These are phyloP conservation scores for Annona squamosa DNA, from an alignment of 164 flowering plant genomes.

Conservation along the genomic window DNA sequence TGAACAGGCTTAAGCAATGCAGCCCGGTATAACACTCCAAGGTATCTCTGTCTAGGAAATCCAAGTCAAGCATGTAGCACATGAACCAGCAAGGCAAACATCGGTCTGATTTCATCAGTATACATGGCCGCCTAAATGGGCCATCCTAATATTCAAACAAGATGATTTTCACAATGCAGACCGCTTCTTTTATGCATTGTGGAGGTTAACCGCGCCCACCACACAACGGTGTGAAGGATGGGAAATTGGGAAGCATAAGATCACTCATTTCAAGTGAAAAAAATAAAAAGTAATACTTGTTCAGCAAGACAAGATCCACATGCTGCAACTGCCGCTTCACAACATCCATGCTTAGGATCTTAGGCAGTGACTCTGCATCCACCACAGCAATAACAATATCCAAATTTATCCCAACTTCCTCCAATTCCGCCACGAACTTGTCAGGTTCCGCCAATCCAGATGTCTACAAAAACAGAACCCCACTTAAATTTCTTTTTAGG, in stretches of 20 bases:
- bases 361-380: conserved; percentile 13
- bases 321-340: conserved; percentile 14
- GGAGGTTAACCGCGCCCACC: background rate
- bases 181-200: background rate
- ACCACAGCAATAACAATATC: conserved; percentile 8
- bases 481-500: background rate
- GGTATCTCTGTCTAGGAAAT: background rate
- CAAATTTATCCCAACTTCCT: conserved; percentile 12
- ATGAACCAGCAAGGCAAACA: background rate
- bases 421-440: conserved; percentile 9
- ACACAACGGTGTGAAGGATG: background rate
- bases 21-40: background rate
- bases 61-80: background rate
- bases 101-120: background rate
- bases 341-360: conserved; percentile 11
- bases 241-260: background rate
- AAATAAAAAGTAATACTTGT: conserved; percentile 7
- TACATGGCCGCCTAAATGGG: background rate
- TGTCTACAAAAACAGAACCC: conserved; percentile 9
- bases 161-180: background rate
- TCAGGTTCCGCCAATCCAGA: conserved; percentile 13
- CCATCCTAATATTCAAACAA: background rate
- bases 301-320: conserved; percentile 15
- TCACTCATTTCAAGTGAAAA: background rate
- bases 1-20: background rate